Conservation (phyloP, 2,329 filamentous ascomycete genomes). For the Eutypa lata region DNA sequence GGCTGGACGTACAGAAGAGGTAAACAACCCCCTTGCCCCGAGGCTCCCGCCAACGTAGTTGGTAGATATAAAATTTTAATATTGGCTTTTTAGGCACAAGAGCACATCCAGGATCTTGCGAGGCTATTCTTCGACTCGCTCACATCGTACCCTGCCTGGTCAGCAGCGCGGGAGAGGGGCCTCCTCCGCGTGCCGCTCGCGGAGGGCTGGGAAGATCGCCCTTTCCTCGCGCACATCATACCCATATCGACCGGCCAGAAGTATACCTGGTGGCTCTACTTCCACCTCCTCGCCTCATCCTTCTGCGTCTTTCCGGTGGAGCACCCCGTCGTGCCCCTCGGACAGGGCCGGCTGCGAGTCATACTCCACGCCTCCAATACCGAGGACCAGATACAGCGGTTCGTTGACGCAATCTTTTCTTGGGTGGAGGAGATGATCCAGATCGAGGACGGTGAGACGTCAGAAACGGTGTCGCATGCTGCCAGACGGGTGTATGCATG, state of each 20-base stretch:
- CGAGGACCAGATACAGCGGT: slow-evolving; percentile 27
- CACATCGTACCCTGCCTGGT: slow-evolving; percentile 18
- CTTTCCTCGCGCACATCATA: slow-evolving; percentile 26
- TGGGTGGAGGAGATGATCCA: slow-evolving; percentile 31
- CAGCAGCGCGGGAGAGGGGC: slow-evolving; percentile 18
- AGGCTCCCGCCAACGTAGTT: no score
- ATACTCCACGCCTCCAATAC: slow-evolving; percentile 40
- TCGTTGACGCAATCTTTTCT: slow-evolving; percentile 25
- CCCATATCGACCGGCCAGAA: slow-evolving; percentile 22
- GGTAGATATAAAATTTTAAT: no score
- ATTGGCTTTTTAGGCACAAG: no score
- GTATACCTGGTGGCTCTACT: slow-evolving; percentile 17
- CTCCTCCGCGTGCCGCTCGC: slow-evolving; percentile 25
- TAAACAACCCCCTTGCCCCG: slow-evolving; percentile 1
- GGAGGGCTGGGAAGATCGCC: slow-evolving; percentile 21
- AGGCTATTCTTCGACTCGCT: slow-evolving; percentile 24
- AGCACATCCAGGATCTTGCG: slow-evolving; percentile 19
- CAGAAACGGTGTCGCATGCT: not conserved
- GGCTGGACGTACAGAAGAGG: slow-evolving; percentile 31
- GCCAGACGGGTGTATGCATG: not conserved
- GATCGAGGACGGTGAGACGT: slow-evolving; percentile 13
- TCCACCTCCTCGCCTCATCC: slow-evolving; percentile 16
- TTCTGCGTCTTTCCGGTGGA: slow-evolving; percentile 29
- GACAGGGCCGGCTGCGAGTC: slow-evolving; percentile 35
- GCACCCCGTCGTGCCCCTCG: slow-evolving; percentile 37